Evolutionary conservation across 768 basidiomycete species (phyloP), one percentile per base, ranked within the genome.

Genomic region (Russula dissimulans): DNA sequence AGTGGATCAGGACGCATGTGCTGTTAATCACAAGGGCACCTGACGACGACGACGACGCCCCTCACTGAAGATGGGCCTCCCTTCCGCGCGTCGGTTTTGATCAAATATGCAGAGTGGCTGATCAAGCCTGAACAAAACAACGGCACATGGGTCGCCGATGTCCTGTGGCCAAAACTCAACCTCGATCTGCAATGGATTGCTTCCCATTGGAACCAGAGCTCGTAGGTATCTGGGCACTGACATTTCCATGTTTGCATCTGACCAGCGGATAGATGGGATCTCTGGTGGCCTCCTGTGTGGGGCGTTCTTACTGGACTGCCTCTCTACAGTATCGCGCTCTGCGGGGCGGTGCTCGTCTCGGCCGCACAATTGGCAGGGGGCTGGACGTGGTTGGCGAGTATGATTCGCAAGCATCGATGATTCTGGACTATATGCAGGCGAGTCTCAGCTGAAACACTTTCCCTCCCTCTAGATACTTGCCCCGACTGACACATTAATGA

Each of bases 111-210:
- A 6, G 52, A 59, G 26, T 54, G 46, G 52, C 22, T 48, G 45
- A 18, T 38, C 50, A 57, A 62, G 22, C 58, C 58, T 15, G 56
- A 56, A 45, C 61, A 62, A 49, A 47, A 57, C 2, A 62, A 62
- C 32, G 51, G 61, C 17, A 62, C 56, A 32, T 62, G 57, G 57
- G 61, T 62, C 31, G 46, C 56, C 9, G 61, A 59, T 38, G 41
- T 42, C 6, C 57, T 62, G 22, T 59, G 61, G 57, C 52, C 57
- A 26, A 57, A 52, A 11, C 44, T 62, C 22, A 62, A 62, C 22
- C 51, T 62, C 41, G 61, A 62, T 39, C 50, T 62, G 32, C 61
- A 54, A 11, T 62, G 61, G 61, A 58, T 57, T 31, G 38, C 61
- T 10, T 18, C 36, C 4, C 56, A 62, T 39, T 58, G 56, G 61